Evolutionary conservation across 176 grass and related monocot genomes (phyloP), one percentile per base, ranked within the genome.

Genomic region (Triticum urartu): DNA sequence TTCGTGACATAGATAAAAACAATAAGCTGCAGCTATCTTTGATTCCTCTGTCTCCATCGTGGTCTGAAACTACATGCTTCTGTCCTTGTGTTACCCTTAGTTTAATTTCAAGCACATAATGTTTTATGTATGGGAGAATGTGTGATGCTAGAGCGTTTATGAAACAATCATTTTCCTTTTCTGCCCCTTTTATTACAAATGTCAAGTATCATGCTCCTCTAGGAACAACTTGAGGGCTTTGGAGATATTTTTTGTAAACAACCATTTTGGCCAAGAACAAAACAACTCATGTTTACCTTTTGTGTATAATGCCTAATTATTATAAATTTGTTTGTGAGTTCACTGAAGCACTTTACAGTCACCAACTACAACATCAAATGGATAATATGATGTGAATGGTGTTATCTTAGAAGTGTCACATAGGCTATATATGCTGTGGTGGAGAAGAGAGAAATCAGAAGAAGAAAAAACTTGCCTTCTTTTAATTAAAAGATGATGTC

Each of bases 201-300:
- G 21, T 36, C 35, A 77, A 79, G 59, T 65, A 30, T 54, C 14
- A 24, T 79, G 64, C 66, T 73, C 69, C 45, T 21, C 17, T 40
- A 63, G 21, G 25, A 64, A 64, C 17, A 50, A 50, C 79, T 7
- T 7, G 10, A 34, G 64, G 3, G 33, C 68, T 40, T 72, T 68
- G 30, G 62, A 78, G 73, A 32, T 85, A 67, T 85, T 64, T 50
- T 21, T 54, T 18, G 54, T 59, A 59, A 59, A 59, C 56, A 59
- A 20, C 56, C 56, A 59, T 59, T 59, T 52, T 36, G 13, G 22
- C 6, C 12, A 78, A 34, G 58, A 65, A 47, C 4, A 6, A 20
- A 72, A 78, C 4, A 13, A 3, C 10, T 13, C 11, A 45, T 56
- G 10, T n/a, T 28, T 42, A 30, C 69, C 6, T 12, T 73, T 24